A percentile compares a stretch with the other conserved stretches of the same genome.
phyloP scores from a whole-genome alignment of 768 basidiomycete genomes.

The Lentinula edodes region DNA sequence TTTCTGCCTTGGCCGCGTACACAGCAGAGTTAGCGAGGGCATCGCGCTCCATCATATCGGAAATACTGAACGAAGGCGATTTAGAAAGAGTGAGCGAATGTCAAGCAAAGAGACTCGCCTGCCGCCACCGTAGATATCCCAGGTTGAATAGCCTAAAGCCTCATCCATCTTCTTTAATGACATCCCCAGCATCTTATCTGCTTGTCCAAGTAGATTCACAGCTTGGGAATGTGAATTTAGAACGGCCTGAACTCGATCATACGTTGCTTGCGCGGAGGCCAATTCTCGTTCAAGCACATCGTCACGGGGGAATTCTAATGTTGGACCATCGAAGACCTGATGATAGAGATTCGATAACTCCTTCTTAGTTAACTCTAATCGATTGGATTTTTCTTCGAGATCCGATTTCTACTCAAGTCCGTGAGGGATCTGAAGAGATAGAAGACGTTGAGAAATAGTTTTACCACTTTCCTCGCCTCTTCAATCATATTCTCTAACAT shows the following conservation, averaged over 20 bases:
- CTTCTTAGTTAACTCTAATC: slow-evolving; percentile 24
- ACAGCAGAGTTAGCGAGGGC: slow-evolving; percentile 30
- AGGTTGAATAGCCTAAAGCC: slow-evolving; percentile 33
- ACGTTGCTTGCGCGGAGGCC: slow-evolving; percentile 21
- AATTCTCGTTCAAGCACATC: slow-evolving; percentile 36
- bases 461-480: slow-evolving; percentile 32
- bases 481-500: slow-evolving; percentile 24
- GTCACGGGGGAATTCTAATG: slow-evolving; percentile 40
- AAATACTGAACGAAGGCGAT: slow-evolving; percentile 18
- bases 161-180: slow-evolving; percentile 28
- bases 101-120: slow-evolving; percentile 17
- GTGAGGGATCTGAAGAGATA: neutral
- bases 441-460: slow-evolving; percentile 7
- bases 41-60: slow-evolving; percentile 38
- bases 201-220: slow-evolving; percentile 31
- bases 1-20: slow-evolving; percentile 27
- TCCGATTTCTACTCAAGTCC: slow-evolving; percentile 23
- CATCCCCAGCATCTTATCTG: slow-evolving; percentile 25
- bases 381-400: slow-evolving; percentile 23
- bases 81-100: neutral
- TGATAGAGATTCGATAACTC: slow-evolving; percentile 34
- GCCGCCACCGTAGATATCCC: slow-evolving; percentile 39
- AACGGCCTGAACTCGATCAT: slow-evolving; percentile 29
- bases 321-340: slow-evolving; percentile 38
- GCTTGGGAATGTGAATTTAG: slow-evolving; percentile 36